Base-by-base conservation (phyloP, 345 rosid species). In the Murraya paniculata region DNA sequence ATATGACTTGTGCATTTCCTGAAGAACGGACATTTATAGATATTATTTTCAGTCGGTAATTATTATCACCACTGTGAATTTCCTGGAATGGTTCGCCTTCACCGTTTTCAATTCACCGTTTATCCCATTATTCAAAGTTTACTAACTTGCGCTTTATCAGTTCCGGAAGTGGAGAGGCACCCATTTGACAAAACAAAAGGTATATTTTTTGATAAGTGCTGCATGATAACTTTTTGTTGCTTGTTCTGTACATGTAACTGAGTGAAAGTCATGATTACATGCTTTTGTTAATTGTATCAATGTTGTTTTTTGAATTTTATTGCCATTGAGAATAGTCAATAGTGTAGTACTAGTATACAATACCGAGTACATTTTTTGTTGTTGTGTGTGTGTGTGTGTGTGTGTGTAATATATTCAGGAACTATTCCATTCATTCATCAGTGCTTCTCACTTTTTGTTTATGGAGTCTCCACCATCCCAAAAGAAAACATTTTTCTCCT, bases 391-490 rank as follows among this genome's bases (percentile, higher is more conserved):
- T n/a, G n/a, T n/a, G n/a, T n/a, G n/a, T n/a, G n/a, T n/a, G n/a
- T n/a, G n/a, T n/a, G n/a, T n/a, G n/a, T n/a, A n/a, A n/a, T n/a
- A n/a, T n/a, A n/a, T n/a, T n/a, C n/a, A n/a, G n/a, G n/a, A 78
- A 79, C 74, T 73, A 81, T 77, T 81, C 81, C 77, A 72, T 75
- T 74, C 59, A 64, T 62, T 74, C 59, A 64, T 62, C 62, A 80
- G 77, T 82, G 81, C 50, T 76, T 65, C 30, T 58, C 27, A 59
- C 76, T 85, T 82, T 45, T 82, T 74, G 76, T 78, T 74, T 82
- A 78, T 87, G 92, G 87, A 28, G 76, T 81, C 87, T 81, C 89
- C 90, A 85, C 88, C 84, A 82, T 76, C 72, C 80, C 69, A 33
- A 81, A 81, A 82, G 66, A 74, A 77, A 77, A 48, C 7, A 67